phyloP scores from a whole-genome alignment of 1,284 basidiomycete species.

The Gomphus bonarii region DNA sequence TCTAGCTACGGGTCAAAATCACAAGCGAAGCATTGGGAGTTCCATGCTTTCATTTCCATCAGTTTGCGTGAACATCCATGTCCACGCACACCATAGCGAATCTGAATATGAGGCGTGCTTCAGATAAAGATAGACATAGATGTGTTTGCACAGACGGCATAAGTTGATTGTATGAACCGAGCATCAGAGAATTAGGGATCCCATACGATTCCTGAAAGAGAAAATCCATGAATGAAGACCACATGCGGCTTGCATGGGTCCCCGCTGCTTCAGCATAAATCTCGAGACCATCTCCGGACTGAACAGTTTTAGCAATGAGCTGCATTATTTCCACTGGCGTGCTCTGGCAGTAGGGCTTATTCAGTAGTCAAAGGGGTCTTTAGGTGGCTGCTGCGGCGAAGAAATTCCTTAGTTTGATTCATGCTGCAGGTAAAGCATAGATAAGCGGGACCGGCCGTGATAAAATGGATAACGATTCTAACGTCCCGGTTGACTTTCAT shows the following conservation, averaged over 20 bases:
- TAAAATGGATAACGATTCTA: too few species aligned
- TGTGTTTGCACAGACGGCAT: constrained; percentile 23
- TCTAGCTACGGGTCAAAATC: constrained; percentile 26
- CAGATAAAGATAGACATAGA: background rate
- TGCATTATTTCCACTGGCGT: background rate
- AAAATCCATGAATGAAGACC: constrained; percentile 33
- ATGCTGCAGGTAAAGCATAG: too few species aligned
- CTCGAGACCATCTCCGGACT: constrained; percentile 20
- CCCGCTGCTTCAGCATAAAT: constrained; percentile 30
- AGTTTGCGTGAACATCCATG: constrained; percentile 24
- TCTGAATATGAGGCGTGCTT: constrained; percentile 14
- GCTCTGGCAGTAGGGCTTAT: background rate
- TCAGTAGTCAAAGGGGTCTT: too few species aligned
- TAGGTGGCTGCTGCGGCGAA: too few species aligned
- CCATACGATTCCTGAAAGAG: constrained; percentile 26
- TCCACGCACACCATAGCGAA: constrained; percentile 25
- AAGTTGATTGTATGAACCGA: constrained; percentile 17
- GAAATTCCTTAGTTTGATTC: too few species aligned
- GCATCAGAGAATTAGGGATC: background rate
- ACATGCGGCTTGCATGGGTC: constrained; percentile 27
- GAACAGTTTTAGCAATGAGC: background rate
- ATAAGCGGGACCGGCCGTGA: too few species aligned
- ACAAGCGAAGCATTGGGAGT: constrained; percentile 24
- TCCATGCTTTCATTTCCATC: constrained; percentile 17
- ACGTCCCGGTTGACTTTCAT: too few species aligned